Conservation (phyloP, 495 filamentous ascomycete genomes). For the Penicillium flavigenum region DNA sequence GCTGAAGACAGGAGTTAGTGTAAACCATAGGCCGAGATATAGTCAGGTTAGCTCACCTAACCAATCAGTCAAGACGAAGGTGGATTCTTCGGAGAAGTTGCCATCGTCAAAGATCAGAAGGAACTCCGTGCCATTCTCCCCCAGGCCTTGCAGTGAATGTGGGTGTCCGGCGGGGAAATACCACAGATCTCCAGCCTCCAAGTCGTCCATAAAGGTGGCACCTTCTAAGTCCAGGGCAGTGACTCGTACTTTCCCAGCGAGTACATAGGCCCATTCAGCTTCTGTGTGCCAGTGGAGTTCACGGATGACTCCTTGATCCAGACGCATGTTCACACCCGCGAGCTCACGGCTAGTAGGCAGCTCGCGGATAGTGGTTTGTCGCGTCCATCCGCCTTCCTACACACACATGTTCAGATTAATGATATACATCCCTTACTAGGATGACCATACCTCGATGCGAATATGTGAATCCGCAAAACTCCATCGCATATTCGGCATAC, state of each 20-base stretch:
- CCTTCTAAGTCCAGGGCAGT: constrained; percentile 68
- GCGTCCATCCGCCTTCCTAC: constrained; percentile 67
- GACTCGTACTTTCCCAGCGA: constrained; percentile 47
- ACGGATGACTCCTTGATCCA: constrained; percentile 65
- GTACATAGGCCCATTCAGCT: constrained; percentile 68
- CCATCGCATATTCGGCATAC: constrained; percentile 63
- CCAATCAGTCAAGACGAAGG: constrained; percentile 68
- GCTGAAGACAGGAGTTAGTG: constrained; percentile 30
- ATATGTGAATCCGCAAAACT: constrained; percentile 67
- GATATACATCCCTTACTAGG: neutral
- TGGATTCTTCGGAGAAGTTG: constrained; percentile 67
- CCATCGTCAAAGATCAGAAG: constrained; percentile 70
- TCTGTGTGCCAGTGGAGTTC: constrained; percentile 75
- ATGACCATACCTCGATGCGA: constrained; percentile 55
- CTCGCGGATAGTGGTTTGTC: constrained; percentile 64
- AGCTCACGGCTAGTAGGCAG: constrained; percentile 58
- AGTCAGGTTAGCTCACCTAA: constrained; percentile 40
- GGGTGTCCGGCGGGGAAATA: constrained; percentile 73
- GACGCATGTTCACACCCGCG: constrained; percentile 67
- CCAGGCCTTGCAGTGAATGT: constrained; percentile 66
- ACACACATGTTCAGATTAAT: neutral
- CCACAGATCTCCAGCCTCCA: constrained; percentile 70
- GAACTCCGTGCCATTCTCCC: constrained; percentile 67
- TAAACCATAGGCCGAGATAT: neutral
- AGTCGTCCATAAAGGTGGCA: constrained; percentile 66